A percentile compares a stretch with the other conserved stretches of the same genome.
phyloP scores from a whole-genome alignment of 331 rosid genomes.

The Pyracantha coccinea region DNA sequence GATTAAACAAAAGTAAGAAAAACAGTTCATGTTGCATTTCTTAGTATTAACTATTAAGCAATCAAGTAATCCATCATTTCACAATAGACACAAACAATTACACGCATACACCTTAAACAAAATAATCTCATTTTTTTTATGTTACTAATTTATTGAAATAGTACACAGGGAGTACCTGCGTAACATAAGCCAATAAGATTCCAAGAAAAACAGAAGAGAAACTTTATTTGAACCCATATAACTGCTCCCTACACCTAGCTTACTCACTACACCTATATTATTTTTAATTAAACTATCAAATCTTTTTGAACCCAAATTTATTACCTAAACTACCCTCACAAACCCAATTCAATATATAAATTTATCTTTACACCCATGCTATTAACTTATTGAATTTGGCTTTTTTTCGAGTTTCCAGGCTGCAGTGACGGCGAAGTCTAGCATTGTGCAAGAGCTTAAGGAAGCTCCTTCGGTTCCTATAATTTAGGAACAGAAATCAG shows the following conservation, averaged over 20 bases:
- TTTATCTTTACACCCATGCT: too few species aligned
- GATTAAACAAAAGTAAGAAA: background rate
- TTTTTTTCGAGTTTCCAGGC: constrained; percentile 30
- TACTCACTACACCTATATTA: too few species aligned
- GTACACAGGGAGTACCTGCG: background rate
- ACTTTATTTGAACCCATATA: too few species aligned
- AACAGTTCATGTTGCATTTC: background rate
- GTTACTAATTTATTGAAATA: too few species aligned
- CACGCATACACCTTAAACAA: background rate
- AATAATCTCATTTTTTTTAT: background rate
- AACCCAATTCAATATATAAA: too few species aligned
- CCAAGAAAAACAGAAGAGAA: background rate
- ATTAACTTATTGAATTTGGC: too few species aligned
- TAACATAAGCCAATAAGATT: background rate
- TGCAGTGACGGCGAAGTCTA: constrained; percentile 57
- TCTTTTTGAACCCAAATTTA: too few species aligned
- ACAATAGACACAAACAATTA: background rate
- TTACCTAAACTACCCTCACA: too few species aligned
- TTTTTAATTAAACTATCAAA: too few species aligned
- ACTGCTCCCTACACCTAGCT: too few species aligned
- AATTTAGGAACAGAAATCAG: constrained; percentile 42
- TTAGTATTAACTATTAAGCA: background rate
- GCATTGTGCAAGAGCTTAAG: constrained; percentile 48
- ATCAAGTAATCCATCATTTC: background rate
- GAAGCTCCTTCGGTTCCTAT: constrained; percentile 41